Evolutionary conservation across 768 basidiomycete genomes (phyloP).

Genomic region (Macrolepiota fuliginosa): DNA sequence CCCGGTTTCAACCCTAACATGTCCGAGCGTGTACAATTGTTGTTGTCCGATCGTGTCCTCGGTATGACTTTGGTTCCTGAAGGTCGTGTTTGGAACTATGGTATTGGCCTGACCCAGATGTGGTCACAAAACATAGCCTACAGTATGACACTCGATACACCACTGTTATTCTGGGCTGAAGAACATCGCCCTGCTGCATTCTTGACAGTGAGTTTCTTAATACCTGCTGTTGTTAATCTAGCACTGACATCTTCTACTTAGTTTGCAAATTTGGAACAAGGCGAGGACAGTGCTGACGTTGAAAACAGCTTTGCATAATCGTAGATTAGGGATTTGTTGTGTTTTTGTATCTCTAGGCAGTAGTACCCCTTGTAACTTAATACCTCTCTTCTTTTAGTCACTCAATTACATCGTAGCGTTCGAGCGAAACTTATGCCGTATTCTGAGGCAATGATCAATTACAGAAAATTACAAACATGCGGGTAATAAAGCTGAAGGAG

Average conservation of each 20-base stretch:
- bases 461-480: conserved; percentile 2
- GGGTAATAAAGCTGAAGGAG: background rate
- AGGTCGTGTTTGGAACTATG: conserved; percentile 97
- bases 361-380: conserved; percentile 7
- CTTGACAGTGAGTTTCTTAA: conserved; percentile 63
- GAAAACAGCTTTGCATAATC: conserved; percentile 89
- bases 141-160: conserved; percentile 87
- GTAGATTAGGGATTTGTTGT: background rate
- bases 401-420: background rate
- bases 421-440: background rate
- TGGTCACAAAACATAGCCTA: conserved; percentile 85
- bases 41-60: conserved; percentile 92
- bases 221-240: background rate
- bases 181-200: conserved; percentile 94
- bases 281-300: conserved; percentile 92
- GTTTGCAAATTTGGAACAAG: conserved; percentile 89
- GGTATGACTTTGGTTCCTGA: conserved; percentile 95
- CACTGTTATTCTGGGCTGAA: conserved; percentile 93
- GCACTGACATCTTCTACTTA: conserved; percentile 28
- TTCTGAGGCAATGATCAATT: background rate
- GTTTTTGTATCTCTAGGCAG: background rate
- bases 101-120: conserved; percentile 87
- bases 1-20: conserved; percentile 98
- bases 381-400: background rate
- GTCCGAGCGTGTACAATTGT: conserved; percentile 92